Base-by-base conservation (phyloP, 345 rosid species). In the Boechera stricta region DNA sequence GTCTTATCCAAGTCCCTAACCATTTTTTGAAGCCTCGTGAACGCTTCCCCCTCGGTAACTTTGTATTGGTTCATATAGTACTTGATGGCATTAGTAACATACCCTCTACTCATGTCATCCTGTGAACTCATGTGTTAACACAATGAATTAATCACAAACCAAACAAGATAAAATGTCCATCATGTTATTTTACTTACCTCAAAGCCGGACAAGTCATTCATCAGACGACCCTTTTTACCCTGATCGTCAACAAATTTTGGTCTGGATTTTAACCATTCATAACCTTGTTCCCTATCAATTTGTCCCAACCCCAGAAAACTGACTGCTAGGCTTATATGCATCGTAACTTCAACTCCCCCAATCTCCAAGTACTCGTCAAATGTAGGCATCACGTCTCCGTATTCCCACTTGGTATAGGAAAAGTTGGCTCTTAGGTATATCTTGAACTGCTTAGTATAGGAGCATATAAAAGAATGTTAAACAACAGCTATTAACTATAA, bases 91-190 rank as follows among this genome's bases (percentile, higher is more conserved):
- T 32, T 57, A n/a, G 36, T 1, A 9, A 3, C 41, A 72, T 47
- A 60, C 58, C 76, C 67, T 72, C 67, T 60, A 3, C 76, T 55
- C 61, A 52, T 62, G 81, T 79, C 76, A 21, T 21, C 21, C 21
- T 21, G 21, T 21, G 21, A 21, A 21, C 21, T 21, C 21, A 21
- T 21, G 21, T 21, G 21, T 21, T 21, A 21, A 21, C 21, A 21
- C 21, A 21, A 21, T 21, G 21, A 21, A 21, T 21, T 21, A 21
- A 21, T 13, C 16, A 45, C 16, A 1, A 45, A 45, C 7, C 7
- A 45, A 48, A 48, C 26, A 7, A 48, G 26, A 16, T 7, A 21
- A 21, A 21, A 21, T 21, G 21, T 21, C 21, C 21, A 48, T 48
- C 5, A 54, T 21, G 4, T 21, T 2, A 13, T 15, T 38, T 29